These are phyloP conservation scores for Yamadazyma mexicana DNA, from an alignment of 1,139 yeast genomes.

Conservation along the genomic window DNA sequence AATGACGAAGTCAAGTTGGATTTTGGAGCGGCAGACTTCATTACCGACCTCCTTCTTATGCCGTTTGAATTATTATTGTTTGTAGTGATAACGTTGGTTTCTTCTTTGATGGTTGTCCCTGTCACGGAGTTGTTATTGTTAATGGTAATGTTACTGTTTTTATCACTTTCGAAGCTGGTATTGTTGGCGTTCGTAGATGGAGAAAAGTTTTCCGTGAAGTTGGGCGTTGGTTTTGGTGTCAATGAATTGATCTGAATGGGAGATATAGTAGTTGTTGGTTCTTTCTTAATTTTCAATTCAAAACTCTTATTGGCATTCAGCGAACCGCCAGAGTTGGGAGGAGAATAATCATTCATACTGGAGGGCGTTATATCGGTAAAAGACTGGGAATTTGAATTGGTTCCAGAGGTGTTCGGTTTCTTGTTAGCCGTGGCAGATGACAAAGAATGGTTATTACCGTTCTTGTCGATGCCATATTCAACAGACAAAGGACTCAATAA, in stretches of 20 bases:
- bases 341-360: conserved; percentile 30
- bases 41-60: conserved; percentile 2
- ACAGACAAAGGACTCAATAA: conserved; percentile 43
- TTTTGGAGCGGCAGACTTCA: conserved; percentile 16
- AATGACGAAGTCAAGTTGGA: conserved; percentile 39
- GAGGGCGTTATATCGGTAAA: conserved; percentile 26
- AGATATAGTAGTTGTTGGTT: conserved; percentile 16
- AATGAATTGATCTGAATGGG: conserved; percentile 14
- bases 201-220: conserved; percentile 3
- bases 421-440: conserved; percentile 6
- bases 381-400: conserved; percentile 9
- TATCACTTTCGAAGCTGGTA: not conserved
- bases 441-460: conserved; percentile 9
- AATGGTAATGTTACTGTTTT: not conserved
- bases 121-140: not conserved
- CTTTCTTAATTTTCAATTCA: conserved; percentile 12
- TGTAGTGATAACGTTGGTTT: conserved; percentile 3
- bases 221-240: conserved; percentile 11
- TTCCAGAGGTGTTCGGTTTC: too few relatives aligned
- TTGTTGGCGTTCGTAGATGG: conserved; percentile 1
- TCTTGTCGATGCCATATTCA: conserved; percentile 30
- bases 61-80: not conserved
- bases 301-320: conserved; percentile 1
- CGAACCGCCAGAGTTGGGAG: conserved; percentile 12
- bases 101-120: not conserved